Conservation (phyloP, 495 filamentous ascomycete species). For the Hypomontagnella submonticulosa region DNA sequence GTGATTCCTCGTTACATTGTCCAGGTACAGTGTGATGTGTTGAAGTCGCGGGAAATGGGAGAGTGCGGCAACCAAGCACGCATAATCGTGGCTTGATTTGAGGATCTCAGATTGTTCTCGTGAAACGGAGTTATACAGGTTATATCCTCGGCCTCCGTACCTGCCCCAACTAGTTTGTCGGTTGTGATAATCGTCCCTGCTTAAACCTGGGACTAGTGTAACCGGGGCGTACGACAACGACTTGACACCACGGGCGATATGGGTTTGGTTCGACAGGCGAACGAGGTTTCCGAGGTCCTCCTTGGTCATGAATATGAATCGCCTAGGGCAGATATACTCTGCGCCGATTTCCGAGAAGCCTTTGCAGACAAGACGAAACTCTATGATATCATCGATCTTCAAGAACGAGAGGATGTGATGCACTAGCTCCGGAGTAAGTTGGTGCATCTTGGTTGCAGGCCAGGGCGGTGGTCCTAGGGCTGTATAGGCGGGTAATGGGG, state of each 20-base stretch:
- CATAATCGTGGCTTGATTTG: neutral
- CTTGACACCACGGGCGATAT: constrained; percentile 23
- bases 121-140: neutral
- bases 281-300: constrained; percentile 8
- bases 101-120: neutral
- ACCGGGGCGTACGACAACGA: constrained; percentile 23
- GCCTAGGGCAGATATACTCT: constrained; percentile 19
- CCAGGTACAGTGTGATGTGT: neutral
- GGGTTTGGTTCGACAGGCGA: constrained; percentile 16
- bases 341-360: constrained; percentile 24
- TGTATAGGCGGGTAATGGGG: no score
- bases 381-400: constrained; percentile 1
- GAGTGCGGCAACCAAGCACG: neutral
- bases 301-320: constrained; percentile 14
- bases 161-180: neutral
- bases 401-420: constrained; percentile 27
- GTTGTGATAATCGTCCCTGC: no score
- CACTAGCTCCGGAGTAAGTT: constrained; percentile 22
- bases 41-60: constrained; percentile 1
- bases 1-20: no score
- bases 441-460: constrained; percentile 21
- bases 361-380: constrained; percentile 35
- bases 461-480: neutral
- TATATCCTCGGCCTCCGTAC: neutral
- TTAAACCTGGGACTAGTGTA: neutral